A percentile compares a stretch with the other conserved stretches of the same genome.
These are phyloP conservation scores for Lactifluus echinatus DNA, from an alignment of 768 basidiomycete genomes.

Conservation along the genomic window DNA sequence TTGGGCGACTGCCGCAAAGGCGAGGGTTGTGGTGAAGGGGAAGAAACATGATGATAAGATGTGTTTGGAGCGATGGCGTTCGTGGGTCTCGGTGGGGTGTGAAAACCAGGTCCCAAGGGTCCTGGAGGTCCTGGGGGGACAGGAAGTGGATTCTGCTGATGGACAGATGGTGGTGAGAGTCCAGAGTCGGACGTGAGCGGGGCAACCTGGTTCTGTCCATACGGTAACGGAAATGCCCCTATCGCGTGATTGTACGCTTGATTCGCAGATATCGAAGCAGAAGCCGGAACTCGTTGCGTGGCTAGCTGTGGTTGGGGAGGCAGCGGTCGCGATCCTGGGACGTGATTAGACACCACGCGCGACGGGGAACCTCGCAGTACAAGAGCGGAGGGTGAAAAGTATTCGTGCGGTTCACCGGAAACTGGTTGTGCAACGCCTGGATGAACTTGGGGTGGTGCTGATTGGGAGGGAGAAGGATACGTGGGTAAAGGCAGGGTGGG, in stretches of 20 bases:
- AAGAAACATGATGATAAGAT: constrained; percentile 11
- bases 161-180: background rate
- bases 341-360: constrained; percentile 13
- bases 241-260: constrained; percentile 8
- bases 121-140: constrained; percentile 21
- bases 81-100: constrained; percentile 1
- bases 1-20: constrained; percentile 9
- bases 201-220: background rate
- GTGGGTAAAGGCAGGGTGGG: constrained; percentile 20
- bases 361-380: background rate
- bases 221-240: background rate
- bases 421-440: background rate
- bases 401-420: background rate
- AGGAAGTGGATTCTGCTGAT: constrained; percentile 16
- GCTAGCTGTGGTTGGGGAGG: constrained; percentile 17
- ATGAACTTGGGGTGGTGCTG: constrained; percentile 18
- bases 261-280: background rate
- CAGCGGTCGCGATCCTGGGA: constrained; percentile 19
- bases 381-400: constrained; percentile 6
- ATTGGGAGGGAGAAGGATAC: constrained; percentile 35
- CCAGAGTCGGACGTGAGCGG: background rate
- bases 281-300: constrained; percentile 2
- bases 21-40: constrained; percentile 17
- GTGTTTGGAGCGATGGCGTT: constrained; percentile 2
- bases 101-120: constrained; percentile 17